Conservation (phyloP, 805 yeast genomes). For the Candida maesae region DNA sequence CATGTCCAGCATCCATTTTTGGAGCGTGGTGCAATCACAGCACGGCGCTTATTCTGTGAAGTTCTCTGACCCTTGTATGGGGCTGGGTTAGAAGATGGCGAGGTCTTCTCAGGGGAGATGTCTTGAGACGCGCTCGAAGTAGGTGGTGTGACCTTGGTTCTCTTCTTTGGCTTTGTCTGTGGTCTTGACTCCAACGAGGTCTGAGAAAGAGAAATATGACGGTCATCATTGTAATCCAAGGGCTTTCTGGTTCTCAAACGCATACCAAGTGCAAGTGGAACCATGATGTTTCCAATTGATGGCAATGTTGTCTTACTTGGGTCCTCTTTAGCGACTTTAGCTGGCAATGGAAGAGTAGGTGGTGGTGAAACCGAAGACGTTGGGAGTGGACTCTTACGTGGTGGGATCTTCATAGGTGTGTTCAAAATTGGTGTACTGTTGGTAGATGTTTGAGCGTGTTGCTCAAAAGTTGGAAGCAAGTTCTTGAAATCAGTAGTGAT, state of each 20-base stretch:
- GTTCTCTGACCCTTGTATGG: too few relatives aligned
- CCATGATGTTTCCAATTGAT: neutral
- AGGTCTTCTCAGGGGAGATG: too few relatives aligned
- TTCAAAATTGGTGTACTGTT: too few relatives aligned
- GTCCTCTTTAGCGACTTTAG: neutral
- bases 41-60: constrained; percentile 3
- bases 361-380: neutral
- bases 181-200: too few relatives aligned
- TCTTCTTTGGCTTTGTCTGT: neutral
- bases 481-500: neutral
- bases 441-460: too few relatives aligned
- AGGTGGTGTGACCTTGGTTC: neutral
- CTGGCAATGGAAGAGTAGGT: neutral
- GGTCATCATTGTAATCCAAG: neutral
- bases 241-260: constrained; percentile 2
- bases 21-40: constrained; percentile 35
- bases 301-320: neutral
- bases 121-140: neutral
- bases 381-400: too few relatives aligned
- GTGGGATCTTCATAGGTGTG: too few relatives aligned
- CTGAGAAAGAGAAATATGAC: constrained; percentile 6
- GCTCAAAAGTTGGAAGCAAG: neutral
- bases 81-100: neutral
- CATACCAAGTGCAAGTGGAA: neutral
- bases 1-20: constrained; percentile 79